phyloP scores from a whole-genome alignment of 2,329 filamentous ascomycete genomes.

The Celoporthe dispersa region DNA sequence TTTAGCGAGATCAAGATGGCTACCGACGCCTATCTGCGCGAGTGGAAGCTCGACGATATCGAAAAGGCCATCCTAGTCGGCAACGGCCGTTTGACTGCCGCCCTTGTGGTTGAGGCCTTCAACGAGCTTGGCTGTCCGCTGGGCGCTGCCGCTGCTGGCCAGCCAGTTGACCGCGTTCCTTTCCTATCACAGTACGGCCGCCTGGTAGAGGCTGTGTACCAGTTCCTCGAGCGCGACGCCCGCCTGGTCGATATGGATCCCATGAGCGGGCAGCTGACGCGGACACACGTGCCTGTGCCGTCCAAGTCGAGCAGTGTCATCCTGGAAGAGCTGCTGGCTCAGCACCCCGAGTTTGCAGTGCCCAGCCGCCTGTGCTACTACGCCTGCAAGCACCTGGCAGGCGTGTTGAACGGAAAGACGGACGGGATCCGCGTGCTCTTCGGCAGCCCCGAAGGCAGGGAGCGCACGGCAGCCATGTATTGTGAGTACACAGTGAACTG shows the following conservation, averaged over 20 bases:
- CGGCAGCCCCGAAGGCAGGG: constrained; percentile 18
- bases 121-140: constrained; percentile 38
- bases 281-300: constrained; percentile 36
- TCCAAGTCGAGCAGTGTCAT: constrained; percentile 33
- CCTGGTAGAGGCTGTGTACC: constrained; percentile 40
- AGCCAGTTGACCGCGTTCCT: constrained; percentile 34
- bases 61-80: constrained; percentile 34
- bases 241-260: constrained; percentile 37
- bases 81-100: constrained; percentile 33
- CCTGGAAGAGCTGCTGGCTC: constrained; percentile 36
- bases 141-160: constrained; percentile 33
- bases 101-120: constrained; percentile 42
- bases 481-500: not conserved
- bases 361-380: constrained; percentile 32
- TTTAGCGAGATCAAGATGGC: not conserved
- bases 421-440: constrained; percentile 32
- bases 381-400: constrained; percentile 28
- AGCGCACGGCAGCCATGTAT: not conserved
- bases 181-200: constrained; percentile 36
- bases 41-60: constrained; percentile 29
- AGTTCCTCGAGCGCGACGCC: constrained; percentile 39
- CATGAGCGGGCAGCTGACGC: constrained; percentile 24
- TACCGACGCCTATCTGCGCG: not conserved
- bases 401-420: constrained; percentile 25
- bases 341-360: constrained; percentile 35